These are phyloP conservation scores for Hypoxylon crocopeplum DNA, from an alignment of 495 filamentous ascomycete species.

Conservation along the genomic window DNA sequence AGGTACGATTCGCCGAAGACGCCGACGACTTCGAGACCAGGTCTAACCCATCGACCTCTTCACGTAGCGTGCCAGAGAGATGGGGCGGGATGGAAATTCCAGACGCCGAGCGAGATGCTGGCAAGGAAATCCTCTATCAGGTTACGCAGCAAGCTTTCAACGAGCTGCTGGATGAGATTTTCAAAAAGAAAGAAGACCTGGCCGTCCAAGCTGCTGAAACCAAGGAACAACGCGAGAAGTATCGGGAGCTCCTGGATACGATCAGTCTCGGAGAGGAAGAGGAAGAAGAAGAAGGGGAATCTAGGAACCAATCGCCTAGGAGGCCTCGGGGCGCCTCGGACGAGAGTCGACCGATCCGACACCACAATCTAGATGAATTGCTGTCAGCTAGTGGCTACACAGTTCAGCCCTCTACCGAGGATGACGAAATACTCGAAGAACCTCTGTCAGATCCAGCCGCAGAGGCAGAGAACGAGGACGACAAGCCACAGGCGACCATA, in stretches of 20 bases:
- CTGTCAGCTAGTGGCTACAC: constrained; percentile 59
- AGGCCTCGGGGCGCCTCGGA: constrained; percentile 12
- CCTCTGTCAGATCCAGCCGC: neutral
- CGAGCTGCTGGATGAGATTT: constrained; percentile 85
- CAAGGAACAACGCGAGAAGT: constrained; percentile 64
- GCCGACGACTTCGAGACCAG: constrained; percentile 72
- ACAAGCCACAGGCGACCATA: neutral
- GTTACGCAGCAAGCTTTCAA: constrained; percentile 90
- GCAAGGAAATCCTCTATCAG: constrained; percentile 89
- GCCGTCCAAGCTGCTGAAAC: constrained; percentile 72
- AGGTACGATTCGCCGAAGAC: constrained; percentile 83
- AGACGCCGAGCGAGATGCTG: constrained; percentile 79
- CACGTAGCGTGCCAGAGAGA: constrained; percentile 77
- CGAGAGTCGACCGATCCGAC: constrained; percentile 26
- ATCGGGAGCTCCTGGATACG: constrained; percentile 52
- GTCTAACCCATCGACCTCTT: constrained; percentile 82
- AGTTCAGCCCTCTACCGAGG: constrained; percentile 37
- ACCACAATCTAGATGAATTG: constrained; percentile 57
- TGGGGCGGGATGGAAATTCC: constrained; percentile 86
- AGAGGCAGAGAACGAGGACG: neutral
- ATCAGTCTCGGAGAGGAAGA: constrained; percentile 56
- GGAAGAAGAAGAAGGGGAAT: constrained; percentile 41
- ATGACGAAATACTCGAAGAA: constrained; percentile 27
- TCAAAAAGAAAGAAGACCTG: constrained; percentile 79
- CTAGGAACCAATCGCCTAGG: constrained; percentile 19